Base-by-base conservation (phyloP, 2,329 filamentous ascomycete genomes). In the Aspergillus proliferans region DNA sequence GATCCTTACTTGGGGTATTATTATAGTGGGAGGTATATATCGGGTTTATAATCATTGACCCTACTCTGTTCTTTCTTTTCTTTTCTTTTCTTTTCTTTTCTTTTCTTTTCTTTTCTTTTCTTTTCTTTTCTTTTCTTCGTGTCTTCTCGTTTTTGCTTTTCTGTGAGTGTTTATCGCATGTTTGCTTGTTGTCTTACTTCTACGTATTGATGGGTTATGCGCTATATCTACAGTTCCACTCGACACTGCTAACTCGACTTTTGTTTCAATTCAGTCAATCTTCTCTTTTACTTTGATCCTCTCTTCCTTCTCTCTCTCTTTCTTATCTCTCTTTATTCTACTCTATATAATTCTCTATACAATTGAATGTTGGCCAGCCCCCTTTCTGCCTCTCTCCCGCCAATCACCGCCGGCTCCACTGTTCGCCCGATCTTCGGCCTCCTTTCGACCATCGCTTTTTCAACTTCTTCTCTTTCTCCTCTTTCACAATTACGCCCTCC, bases 311-410 rank as follows among this genome's bases (percentile, higher is more conserved):
- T 18, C 21, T 33, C 39, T 45, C 8, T 4, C 41, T 15, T 15
- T 15, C 15, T 15, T 15, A 1, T 15, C 22, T 24, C 33, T 42
- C 10, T 39, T 21, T n/a, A 4, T 42, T n/a, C 21, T 9, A 24
- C 9, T 43, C 33, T 26, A 42, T 36, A 4, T 50, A 21, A 6
- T 45, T 51, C 15, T 42, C 38, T 30, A 15, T 41, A 43, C 41
- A 38, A 14, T 45, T 45, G 43, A 45, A 45, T 33, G 26, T 43
- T 49, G 54, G 52, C 53, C 48, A 48, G 45, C 54, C 59, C 60
- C 58, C 59, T 61, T 60, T 59, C 57, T 52, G 38, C 18, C n/a
- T 48, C 43, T 43, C 36, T 14, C 47, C 56, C 47, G 47, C 58
- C 59, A 61, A 60, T 60, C 58, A 60, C 52, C 51, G 47, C 36